These are phyloP conservation scores for Amylostereum areolatum DNA, from an alignment of 1,284 basidiomycete species.

Conservation along the genomic window DNA sequence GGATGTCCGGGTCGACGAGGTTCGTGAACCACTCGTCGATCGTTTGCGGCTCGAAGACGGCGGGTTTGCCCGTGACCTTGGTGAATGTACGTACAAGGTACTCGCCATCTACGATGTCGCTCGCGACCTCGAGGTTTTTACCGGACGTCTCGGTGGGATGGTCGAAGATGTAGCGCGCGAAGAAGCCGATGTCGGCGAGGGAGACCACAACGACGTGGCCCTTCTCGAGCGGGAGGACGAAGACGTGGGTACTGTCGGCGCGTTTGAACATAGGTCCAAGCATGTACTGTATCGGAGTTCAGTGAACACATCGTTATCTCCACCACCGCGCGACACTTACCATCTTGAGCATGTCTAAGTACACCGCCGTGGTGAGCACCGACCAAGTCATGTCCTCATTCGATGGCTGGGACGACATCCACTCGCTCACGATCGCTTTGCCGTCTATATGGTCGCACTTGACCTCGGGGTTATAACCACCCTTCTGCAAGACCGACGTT, in stretches of 20 bases:
- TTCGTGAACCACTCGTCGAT: slow-evolving; percentile 32
- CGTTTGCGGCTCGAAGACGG: slow-evolving; percentile 27
- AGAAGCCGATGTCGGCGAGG: slow-evolving; percentile 42
- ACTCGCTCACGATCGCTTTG: slow-evolving; percentile 40
- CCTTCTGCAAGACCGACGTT: slow-evolving; percentile 11
- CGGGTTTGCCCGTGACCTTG: slow-evolving; percentile 34
- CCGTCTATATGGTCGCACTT: slow-evolving; percentile 34
- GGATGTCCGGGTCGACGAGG: slow-evolving; percentile 23
- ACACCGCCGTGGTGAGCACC: slow-evolving; percentile 35
- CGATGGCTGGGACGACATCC: slow-evolving; percentile 35
- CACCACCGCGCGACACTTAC: slow-evolving; percentile 17
- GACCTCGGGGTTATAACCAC: slow-evolving; percentile 20
- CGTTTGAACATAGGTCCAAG: slow-evolving; percentile 34
- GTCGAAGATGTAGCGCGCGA: slow-evolving; percentile 40
- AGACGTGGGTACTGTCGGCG: slow-evolving; percentile 38
- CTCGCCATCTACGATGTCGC: slow-evolving; percentile 35
- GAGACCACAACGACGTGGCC: slow-evolving; percentile 39
- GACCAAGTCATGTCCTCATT: slow-evolving; percentile 34
- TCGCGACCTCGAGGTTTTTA: slow-evolving; percentile 34
- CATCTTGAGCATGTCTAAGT: slow-evolving; percentile 38
- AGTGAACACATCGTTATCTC: background rate
- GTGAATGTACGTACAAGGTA: slow-evolving; percentile 33
- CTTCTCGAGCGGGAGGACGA: slow-evolving; percentile 31
- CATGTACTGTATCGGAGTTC: slow-evolving; percentile 21
- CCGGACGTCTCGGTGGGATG: slow-evolving; percentile 33